Base-by-base conservation (phyloP, 1,139 yeast species). In the Candida tetrigidarum region DNA sequence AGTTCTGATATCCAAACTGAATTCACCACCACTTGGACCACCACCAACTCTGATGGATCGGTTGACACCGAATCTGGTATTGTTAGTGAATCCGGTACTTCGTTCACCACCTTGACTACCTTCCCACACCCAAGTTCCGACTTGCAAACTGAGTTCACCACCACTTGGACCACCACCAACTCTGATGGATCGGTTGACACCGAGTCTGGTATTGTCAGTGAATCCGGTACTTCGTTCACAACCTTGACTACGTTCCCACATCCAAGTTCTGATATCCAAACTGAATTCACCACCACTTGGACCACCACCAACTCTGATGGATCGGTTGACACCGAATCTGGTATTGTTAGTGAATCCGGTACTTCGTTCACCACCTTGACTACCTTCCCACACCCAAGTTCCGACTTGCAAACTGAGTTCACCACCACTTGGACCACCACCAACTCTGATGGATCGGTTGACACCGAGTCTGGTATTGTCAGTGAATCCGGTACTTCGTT, bases 41-140 rank as follows among this genome's bases (percentile, higher is more conserved):
- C 38, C 29, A 35, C 44, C 23, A 16, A 37, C 18, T 26, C 46
- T 12, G 48, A 53, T 45, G 60, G 60, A 10, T 41, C 47, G 7
- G 44, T 38, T 25, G 44, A n/a, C 14, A 40, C 45, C 16, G 43
- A 39, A 2, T 35, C 50, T 20, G 46, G 40, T 29, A 10, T 15
- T 29, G 33, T 29, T 14, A 57, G 56, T 56, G 8, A 27, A 32
- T 9, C 41, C 20, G 19, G 30, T 22, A 22, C 25, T n/a, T n/a
- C n/a, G n/a, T n/a, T n/a, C 37, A 7, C n/a, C n/a, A n/a, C n/a
- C n/a, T 16, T 32, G 22, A 32, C 25, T 11, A 32, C 36, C 4
- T 32, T 18, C 25, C 25, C 36, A 18, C n/a, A 11, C 11, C 3
- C 5, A 15, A 4, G 14, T 6, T 32, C 51, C 54, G 29, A 15